These are phyloP conservation scores for Botrytis hyacinthi DNA, from an alignment of 2,329 filamentous ascomycete genomes.

Conservation along the genomic window DNA sequence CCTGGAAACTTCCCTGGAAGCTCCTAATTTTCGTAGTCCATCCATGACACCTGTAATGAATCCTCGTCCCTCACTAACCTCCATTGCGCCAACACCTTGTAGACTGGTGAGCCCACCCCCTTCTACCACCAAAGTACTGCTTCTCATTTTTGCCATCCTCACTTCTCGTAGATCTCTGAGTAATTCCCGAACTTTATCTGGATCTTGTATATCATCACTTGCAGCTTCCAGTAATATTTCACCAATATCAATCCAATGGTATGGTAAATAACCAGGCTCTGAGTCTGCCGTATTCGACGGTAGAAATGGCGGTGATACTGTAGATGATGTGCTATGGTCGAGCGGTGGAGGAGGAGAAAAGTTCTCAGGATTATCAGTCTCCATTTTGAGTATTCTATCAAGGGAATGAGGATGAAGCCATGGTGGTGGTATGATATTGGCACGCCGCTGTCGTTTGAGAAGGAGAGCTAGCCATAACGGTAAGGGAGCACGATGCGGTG, in stretches of 20 bases:
- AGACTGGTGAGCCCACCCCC: slow-evolving; percentile 68
- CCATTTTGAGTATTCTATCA: slow-evolving; percentile 72
- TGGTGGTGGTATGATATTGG: slow-evolving; percentile 85
- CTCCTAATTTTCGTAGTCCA: slow-evolving; percentile 78
- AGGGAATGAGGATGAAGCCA: slow-evolving; percentile 83
- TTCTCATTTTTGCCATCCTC: slow-evolving; percentile 82
- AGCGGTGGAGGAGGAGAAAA: slow-evolving; percentile 78
- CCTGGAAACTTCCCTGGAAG: slow-evolving; percentile 73
- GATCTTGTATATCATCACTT: slow-evolving; percentile 73
- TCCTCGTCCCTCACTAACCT: slow-evolving; percentile 80
- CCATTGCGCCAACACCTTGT: slow-evolving; percentile 84
- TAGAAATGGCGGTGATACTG: slow-evolving; percentile 72
- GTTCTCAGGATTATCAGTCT: slow-evolving; percentile 67
- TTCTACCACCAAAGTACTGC: slow-evolving; percentile 70
- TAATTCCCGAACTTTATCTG: slow-evolving; percentile 71
- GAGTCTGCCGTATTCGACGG: slow-evolving; percentile 69
- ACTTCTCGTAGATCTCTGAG: slow-evolving; percentile 83
- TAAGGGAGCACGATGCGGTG: slow-evolving; percentile 74
- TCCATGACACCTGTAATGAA: slow-evolving; percentile 87
- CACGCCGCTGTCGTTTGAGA: slow-evolving; percentile 88
- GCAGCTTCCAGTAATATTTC: slow-evolving; percentile 85
- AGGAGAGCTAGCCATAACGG: slow-evolving; percentile 95
- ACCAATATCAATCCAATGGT: slow-evolving; percentile 91
- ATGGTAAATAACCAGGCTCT: slow-evolving; percentile 71
- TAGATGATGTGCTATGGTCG: slow-evolving; percentile 47